Conservation (phyloP, 495 filamentous ascomycete species). For the Melanomma pulvis-pyrius region DNA sequence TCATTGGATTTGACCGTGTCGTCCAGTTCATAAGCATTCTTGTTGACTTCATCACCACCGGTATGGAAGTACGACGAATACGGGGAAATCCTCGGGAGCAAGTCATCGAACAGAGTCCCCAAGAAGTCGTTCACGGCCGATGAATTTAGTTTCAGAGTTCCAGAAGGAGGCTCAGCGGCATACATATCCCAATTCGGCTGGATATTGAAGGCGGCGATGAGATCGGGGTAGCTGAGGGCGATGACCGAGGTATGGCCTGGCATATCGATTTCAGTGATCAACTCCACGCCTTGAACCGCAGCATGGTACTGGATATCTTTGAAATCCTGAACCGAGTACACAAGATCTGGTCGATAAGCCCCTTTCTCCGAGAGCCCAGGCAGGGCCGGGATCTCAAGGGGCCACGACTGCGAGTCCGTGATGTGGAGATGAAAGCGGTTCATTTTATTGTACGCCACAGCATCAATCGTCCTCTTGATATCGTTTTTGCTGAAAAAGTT, state of each 20-base stretch:
- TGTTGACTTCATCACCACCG: slow-evolving; percentile 81
- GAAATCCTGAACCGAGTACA: slow-evolving; percentile 67
- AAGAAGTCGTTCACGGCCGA: slow-evolving; percentile 67
- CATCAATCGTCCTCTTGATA: slow-evolving; percentile 72
- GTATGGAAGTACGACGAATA: slow-evolving; percentile 77
- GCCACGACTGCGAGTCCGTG: slow-evolving; percentile 84
- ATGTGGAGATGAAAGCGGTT: slow-evolving; percentile 77
- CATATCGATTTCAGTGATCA: slow-evolving; percentile 79
- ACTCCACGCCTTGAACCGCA: slow-evolving; percentile 65
- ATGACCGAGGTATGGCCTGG: slow-evolving; percentile 76
- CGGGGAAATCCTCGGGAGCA: slow-evolving; percentile 69
- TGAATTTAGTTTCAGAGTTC: slow-evolving; percentile 72
- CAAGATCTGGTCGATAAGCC: slow-evolving; percentile 62
- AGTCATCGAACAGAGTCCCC: slow-evolving; percentile 66
- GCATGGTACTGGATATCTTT: slow-evolving; percentile 68
- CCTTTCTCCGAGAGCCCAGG: slow-evolving; percentile 70
- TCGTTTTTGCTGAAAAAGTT: slow-evolving; percentile 64
- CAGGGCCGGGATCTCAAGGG: slow-evolving; percentile 71
- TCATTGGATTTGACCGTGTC: slow-evolving; percentile 66
- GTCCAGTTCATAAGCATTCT: slow-evolving; percentile 72
- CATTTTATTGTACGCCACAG: slow-evolving; percentile 73
- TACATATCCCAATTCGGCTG: slow-evolving; percentile 67
- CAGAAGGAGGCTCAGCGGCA: slow-evolving; percentile 75
- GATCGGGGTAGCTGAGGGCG: slow-evolving; percentile 65
- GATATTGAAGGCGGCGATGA: slow-evolving; percentile 71